phyloP scores from a whole-genome alignment of 225 moss, liverwort and hornwort genomes.

The Polytrichum formosum region DNA sequence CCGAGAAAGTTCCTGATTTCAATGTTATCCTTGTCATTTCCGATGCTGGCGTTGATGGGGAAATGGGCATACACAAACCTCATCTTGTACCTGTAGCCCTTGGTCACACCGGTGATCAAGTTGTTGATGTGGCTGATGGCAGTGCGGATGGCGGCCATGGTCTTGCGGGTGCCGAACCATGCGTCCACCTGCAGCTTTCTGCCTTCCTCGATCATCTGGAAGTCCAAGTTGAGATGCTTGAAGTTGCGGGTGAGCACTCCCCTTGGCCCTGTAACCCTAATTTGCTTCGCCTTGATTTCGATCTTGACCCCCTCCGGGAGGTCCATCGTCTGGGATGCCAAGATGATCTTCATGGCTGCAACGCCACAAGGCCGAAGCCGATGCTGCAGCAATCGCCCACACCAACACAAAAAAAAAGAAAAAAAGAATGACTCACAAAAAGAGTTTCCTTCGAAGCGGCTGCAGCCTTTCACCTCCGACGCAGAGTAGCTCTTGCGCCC shows the following conservation, averaged over 20 bases:
- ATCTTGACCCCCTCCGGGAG: slow-evolving; percentile 15
- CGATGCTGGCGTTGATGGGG: slow-evolving; percentile 27
- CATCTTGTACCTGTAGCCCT: slow-evolving; percentile 26
- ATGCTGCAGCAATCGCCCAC: too few species aligned
- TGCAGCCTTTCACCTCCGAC: too few species aligned
- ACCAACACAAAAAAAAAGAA: too few species aligned
- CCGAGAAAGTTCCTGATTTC: slow-evolving; percentile 28
- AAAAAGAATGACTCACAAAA: too few species aligned
- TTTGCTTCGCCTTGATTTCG: slow-evolving; percentile 19
- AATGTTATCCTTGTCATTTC: slow-evolving; percentile 13
- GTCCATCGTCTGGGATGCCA: slow-evolving; percentile 13
- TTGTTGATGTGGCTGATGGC: slow-evolving; percentile 26
- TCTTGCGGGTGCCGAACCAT: slow-evolving; percentile 24
- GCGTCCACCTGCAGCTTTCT: slow-evolving; percentile 26
- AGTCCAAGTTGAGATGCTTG: slow-evolving; percentile 26
- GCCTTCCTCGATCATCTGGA: slow-evolving; percentile 21
- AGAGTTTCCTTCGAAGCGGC: too few species aligned
- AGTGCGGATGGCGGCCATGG: slow-evolving; percentile 27
- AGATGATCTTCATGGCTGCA: slow-evolving; percentile 20
- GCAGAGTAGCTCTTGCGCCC: too few species aligned
- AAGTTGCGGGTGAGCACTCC: slow-evolving; percentile 23
- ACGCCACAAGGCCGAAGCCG: neutral
- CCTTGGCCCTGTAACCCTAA: slow-evolving; percentile 15
- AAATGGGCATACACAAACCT: slow-evolving; percentile 30
- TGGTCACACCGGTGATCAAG: slow-evolving; percentile 27